Evolutionary conservation across 345 rosid genomes (phyloP), one percentile per base, ranked within the genome.

Genomic region (Aquilaria sinensis): DNA sequence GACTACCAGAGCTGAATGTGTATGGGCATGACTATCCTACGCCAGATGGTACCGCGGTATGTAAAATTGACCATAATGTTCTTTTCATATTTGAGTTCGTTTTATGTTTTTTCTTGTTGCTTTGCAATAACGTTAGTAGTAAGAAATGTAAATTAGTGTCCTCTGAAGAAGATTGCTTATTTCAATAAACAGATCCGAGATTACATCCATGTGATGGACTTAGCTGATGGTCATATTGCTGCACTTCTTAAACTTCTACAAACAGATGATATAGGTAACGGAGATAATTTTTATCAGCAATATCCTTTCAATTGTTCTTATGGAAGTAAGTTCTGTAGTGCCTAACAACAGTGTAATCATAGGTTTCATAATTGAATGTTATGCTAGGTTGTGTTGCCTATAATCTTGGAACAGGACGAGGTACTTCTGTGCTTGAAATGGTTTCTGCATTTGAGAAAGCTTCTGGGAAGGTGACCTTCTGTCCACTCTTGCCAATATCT

Each of bases 1-100:
- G 97, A 77, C 58, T 86, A 72, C 90, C 96, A n/a, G 93, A 81
- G 78, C 99, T 94, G 60, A 88, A 90, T 72, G 93, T 94, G 11
- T 94, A 82, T 59, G 97, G 97, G 57, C 77, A 78, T 67, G 96
- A 94, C 71, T 94, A 90, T 80, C 93, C 97, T 37, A 94, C 99
- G 5, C 64, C 72, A 65, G 99, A 94, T 69, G 97, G 96, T 57
- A 88, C 72, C 60, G 97, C 96, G 75, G 97, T 94, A 84, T n/a
- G 84, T 77, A 30, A 58, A 34, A 30, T 46, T 16, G 46, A 58
- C 62, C 14, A 49, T 47, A 31, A 30, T 53, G 31, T 46, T 64
- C 0, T 11, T 50, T 43, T 46, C 13, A 30, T 29, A 51, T 7
- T 51, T 3, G 3, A 37, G 11, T 33, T 10, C 16, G 8, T 37